Evolutionary conservation across 164 flowering plant genomes (phyloP).

Genomic region (Dillenia turbinata): DNA sequence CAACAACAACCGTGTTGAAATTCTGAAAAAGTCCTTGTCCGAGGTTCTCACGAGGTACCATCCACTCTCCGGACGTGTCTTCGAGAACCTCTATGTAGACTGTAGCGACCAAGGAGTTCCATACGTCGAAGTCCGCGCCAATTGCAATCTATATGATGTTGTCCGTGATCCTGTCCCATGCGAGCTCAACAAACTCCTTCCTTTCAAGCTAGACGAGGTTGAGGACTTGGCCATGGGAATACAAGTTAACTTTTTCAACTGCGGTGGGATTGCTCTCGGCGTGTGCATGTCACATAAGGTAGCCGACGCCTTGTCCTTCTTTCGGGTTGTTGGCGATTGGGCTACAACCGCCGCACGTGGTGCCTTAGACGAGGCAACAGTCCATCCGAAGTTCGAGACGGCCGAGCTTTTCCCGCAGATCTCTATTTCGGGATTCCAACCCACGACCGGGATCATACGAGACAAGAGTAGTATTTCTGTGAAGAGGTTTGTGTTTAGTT

Average conservation of each 20-base stretch:
- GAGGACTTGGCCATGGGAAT: constrained; percentile 17
- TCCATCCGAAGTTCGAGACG: constrained; percentile 20
- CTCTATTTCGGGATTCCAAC: neutral
- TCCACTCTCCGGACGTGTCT: constrained; percentile 36
- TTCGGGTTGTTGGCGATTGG: constrained; percentile 42
- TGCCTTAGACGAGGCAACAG: neutral
- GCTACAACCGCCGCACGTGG: constrained; percentile 20
- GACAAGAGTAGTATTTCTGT: neutral
- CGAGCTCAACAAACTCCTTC: constrained; percentile 22
- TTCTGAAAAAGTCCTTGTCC: constrained; percentile 23
- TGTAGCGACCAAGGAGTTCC: constrained; percentile 32
- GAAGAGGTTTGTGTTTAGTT: constrained; percentile 24
- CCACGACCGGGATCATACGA: neutral
- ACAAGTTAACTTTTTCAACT: constrained; percentile 41
- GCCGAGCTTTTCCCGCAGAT: constrained; percentile 24
- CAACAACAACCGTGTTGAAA: neutral
- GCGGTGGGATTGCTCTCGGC: constrained; percentile 59
- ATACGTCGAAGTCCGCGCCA: constrained; percentile 18
- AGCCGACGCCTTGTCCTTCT: constrained; percentile 31
- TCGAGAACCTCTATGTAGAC: constrained; percentile 19
- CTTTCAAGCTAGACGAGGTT: constrained; percentile 5
- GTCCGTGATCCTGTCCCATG: constrained; percentile 13
- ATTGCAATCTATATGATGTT: constrained; percentile 8
- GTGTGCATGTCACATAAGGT: constrained; percentile 42
- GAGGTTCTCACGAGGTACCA: constrained; percentile 21